Evolutionary conservation across 108 stramenopile genomes (phyloP).

Genomic region (Skeletonema potamos): DNA sequence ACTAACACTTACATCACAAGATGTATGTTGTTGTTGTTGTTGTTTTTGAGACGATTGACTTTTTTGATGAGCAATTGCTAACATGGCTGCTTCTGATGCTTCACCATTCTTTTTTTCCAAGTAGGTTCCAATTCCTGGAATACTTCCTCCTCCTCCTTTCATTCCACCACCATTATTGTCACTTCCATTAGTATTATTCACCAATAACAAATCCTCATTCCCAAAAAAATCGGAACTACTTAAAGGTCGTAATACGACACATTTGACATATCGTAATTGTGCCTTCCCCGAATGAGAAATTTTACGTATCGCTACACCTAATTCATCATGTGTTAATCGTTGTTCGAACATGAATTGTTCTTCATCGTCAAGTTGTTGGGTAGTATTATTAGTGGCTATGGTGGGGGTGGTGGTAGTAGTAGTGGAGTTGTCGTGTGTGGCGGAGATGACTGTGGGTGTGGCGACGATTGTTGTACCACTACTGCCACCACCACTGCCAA

Average conservation of each 20-base stretch:
- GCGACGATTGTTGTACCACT: background rate
- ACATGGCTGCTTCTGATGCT: too few species aligned
- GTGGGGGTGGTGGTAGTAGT: too few species aligned
- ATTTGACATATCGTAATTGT: conserved; percentile 80
- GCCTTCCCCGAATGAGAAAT: conserved; percentile 85
- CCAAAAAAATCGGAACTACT: conserved; percentile 41
- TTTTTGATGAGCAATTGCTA: too few species aligned
- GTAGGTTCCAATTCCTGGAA: background rate
- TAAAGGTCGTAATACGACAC: conserved; percentile 47
- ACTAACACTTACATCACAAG: background rate
- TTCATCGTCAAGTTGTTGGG: conserved; percentile 49
- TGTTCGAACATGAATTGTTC: conserved; percentile 88
- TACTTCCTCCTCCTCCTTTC: too few species aligned
- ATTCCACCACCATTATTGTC: background rate
- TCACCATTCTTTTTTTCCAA: background rate
- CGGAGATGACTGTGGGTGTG: background rate
- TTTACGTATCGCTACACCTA: conserved; percentile 84
- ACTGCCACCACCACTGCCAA: too few species aligned
- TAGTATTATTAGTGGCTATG: too few species aligned
- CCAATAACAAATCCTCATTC: conserved; percentile 21
- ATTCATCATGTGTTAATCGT: conserved; percentile 69
- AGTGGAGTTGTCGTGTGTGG: conserved; percentile 5
- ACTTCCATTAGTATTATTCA: background rate
- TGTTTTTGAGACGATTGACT: too few species aligned
- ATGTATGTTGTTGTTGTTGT: background rate